Base-by-base conservation (phyloP, 192 early-diverging fungal species). In the Spizellomyces punctatus region DNA sequence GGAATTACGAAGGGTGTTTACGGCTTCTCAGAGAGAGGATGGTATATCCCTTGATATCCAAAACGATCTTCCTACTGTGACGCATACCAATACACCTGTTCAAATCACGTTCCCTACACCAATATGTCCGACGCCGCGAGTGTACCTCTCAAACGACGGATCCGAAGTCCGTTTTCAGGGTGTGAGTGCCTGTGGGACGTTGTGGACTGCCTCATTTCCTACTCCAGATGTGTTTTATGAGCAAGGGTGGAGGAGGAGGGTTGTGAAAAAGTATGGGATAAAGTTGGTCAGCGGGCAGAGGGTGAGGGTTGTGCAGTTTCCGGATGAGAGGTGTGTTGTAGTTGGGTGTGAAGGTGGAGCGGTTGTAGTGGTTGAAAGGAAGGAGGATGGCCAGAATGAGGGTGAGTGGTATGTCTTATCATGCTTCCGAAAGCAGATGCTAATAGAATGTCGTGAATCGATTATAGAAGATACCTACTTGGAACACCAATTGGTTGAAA, bases 341-440 rank as follows among this genome's bases (percentile, higher is more conserved):
- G 58, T 75, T 55, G 74, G 67, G 8, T 75, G 74, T 41, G 72
- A 46, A n/a, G 63, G 62, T 44, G 74, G 74, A 4, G 60, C 67
- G 0, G 12, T 75, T 27, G 50, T 75, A 36, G 27, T 36, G 27
- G 27, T 36, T 36, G 27, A 36, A 36, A 36, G 27, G 27, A 36
- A 36, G 27, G 27, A 3, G 27, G 27, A 2, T 0, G 27, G 27
- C 27, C 27, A 36, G 27, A 3, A 36, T 36, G 27, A 36, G 27
- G 27, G 27, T 36, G 27, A 36, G 27, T 36, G 27, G 27, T 36
- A 36, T 36, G 27, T 36, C 27, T 36, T 36, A 3, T 36, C 27
- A 3, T 36, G 27, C 27, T 36, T 36, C 1, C 27, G 27, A 36
- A 36, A 36, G 27, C 27, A 36, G 1, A 36, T 36, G 27, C 27